Conservation (phyloP, 768 basidiomycete species). For the Agaricus blazei region DNA sequence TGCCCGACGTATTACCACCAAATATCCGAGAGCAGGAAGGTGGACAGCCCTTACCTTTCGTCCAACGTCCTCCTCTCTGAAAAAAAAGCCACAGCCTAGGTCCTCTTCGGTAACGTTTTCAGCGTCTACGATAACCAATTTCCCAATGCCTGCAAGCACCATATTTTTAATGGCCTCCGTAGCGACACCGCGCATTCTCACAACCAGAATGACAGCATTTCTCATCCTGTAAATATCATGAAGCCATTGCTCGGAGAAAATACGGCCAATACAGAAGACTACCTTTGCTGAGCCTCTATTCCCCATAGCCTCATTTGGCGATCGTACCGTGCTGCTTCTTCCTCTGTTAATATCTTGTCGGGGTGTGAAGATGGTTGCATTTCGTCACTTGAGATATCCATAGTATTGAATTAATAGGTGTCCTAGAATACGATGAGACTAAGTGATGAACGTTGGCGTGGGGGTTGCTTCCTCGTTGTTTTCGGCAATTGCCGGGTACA, state of each 20-base stretch:
- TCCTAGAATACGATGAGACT: not conserved
- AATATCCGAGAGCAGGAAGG: slow-evolving; percentile 26
- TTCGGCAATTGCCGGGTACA: slow-evolving; percentile 3
- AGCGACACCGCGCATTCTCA: slow-evolving; percentile 76
- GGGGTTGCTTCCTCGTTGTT: not conserved
- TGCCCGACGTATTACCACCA: slow-evolving; percentile 34
- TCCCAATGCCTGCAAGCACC: slow-evolving; percentile 93
- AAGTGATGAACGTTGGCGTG: not conserved
- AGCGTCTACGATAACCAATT: slow-evolving; percentile 77
- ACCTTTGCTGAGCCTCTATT: slow-evolving; percentile 95
- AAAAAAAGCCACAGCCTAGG: slow-evolving; percentile 90
- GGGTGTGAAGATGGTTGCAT: not conserved
- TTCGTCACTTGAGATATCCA: not conserved
- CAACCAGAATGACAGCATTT: slow-evolving; percentile 83
- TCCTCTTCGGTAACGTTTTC: slow-evolving; percentile 77
- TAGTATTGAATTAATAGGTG: not conserved
- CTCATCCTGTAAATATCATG: slow-evolving; percentile 65
- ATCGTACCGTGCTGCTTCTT: slow-evolving; percentile 80
- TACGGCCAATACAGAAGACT: slow-evolving; percentile 15
- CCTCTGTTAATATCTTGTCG: slow-evolving; percentile 52
- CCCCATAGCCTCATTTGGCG: slow-evolving; percentile 98
- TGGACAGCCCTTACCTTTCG: slow-evolving; percentile 56
- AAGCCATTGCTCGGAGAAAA: not conserved
- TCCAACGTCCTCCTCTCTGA: slow-evolving; percentile 89
- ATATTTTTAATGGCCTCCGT: slow-evolving; percentile 97